Conservation (phyloP, 2,329 filamentous ascomycete species). For the Clonostachys rosea region DNA sequence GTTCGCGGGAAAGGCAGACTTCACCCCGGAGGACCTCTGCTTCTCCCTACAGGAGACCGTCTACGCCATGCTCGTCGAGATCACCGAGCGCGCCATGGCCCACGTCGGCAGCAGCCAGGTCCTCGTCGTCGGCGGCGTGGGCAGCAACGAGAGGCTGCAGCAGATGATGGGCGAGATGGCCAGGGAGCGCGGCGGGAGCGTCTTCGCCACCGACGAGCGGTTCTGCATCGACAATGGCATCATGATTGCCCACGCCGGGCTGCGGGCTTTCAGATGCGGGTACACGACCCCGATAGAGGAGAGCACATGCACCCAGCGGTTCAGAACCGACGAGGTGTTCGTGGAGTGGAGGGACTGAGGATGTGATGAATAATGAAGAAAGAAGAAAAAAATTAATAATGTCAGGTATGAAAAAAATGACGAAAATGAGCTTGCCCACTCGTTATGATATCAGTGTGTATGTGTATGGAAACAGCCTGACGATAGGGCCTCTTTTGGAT, state of each 20-base stretch:
- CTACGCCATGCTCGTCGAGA: conserved; percentile 96
- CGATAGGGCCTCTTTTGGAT: too few relatives aligned
- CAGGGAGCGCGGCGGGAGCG: conserved; percentile 76
- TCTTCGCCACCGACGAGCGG: conserved; percentile 92
- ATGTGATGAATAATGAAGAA: not conserved
- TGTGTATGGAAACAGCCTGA: too few relatives aligned
- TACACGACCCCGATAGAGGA: conserved; percentile 74
- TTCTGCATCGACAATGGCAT: conserved; percentile 99
- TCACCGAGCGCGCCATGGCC: conserved; percentile 97
- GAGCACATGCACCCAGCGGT: conserved; percentile 79
- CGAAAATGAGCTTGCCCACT: too few relatives aligned
- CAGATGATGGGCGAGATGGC: conserved; percentile 99
- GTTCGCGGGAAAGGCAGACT: conserved; percentile 39
- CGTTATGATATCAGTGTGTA: too few relatives aligned
- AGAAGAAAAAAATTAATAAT: not conserved
- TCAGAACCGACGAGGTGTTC: conserved; percentile 77
- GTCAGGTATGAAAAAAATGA: too few relatives aligned
- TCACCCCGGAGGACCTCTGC: conserved; percentile 83
- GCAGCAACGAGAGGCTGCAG: conserved; percentile 90
- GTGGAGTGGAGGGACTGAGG: conserved; percentile 69
- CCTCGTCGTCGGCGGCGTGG: conserved; percentile 91
- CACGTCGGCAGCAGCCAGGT: conserved; percentile 91
- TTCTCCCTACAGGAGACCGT: conserved; percentile 95
- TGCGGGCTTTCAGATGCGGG: conserved; percentile 79
- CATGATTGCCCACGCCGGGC: conserved; percentile 96